Evolutionary conservation across 345 rosid genomes (phyloP).

Genomic region (Trapa bicornis): DNA sequence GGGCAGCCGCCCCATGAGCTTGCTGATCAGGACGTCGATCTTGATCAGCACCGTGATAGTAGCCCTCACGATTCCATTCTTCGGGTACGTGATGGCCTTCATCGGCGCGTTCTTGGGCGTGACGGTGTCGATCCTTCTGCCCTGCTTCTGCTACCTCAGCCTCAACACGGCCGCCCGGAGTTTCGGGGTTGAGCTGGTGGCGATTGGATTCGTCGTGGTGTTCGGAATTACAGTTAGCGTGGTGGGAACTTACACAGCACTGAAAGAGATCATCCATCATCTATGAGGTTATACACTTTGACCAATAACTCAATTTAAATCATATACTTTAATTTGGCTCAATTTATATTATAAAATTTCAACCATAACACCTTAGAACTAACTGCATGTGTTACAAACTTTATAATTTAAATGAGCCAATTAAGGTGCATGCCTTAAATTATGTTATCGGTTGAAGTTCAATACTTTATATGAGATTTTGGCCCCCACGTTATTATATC

Average conservation of each 20-base stretch:
- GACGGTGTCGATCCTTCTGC: conserved; percentile 34
- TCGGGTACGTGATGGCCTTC: conserved; percentile 55
- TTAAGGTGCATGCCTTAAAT: too few species aligned
- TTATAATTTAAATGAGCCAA: too few species aligned
- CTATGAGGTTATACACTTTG: conserved; percentile 8
- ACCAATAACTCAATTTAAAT: not conserved
- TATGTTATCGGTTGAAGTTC: too few species aligned
- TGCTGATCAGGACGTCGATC: conserved; percentile 32
- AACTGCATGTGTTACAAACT: too few species aligned
- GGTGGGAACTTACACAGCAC: conserved; percentile 37
- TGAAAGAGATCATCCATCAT: conserved; percentile 34
- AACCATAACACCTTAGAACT: too few species aligned
- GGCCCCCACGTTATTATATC: too few species aligned
- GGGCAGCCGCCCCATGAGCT: conserved; percentile 21
- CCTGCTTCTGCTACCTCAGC: conserved; percentile 55
- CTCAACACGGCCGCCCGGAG: conserved; percentile 19
- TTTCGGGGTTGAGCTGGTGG: conserved; percentile 24
- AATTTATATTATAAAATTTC: not conserved
- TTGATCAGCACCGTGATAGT: conserved; percentile 41
- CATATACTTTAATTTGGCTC: not conserved
- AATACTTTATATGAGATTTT: too few species aligned
- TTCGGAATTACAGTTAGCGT: conserved; percentile 24
- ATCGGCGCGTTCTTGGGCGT: conserved; percentile 47
- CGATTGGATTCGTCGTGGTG: conserved; percentile 25
- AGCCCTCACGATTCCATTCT: conserved; percentile 49